Conservation (phyloP, 257 asterid genomes). For the Cordia subcordata region DNA sequence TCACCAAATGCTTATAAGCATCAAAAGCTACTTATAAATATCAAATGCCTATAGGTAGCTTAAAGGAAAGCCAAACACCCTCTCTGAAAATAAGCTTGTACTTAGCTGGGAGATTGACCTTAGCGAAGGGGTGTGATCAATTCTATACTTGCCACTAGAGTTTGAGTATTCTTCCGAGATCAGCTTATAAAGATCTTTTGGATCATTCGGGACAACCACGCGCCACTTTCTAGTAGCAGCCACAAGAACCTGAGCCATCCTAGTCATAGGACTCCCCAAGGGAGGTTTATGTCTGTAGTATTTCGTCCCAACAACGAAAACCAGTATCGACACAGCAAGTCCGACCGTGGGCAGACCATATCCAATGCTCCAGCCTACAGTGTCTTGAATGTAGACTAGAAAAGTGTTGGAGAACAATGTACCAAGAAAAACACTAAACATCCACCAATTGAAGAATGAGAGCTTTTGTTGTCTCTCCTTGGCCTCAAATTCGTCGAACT, state of each 20-base stretch:
- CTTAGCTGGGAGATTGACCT: slow-evolving; percentile 23
- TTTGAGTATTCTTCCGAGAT: slow-evolving; percentile 37
- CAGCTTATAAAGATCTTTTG: slow-evolving; percentile 47
- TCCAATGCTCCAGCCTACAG: slow-evolving; percentile 50
- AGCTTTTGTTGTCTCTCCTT: slow-evolving; percentile 54
- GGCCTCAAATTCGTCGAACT: slow-evolving; percentile 55
- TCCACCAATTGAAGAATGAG: slow-evolving; percentile 80
- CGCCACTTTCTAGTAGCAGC: slow-evolving; percentile 45
- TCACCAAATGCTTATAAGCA: too few relatives aligned
- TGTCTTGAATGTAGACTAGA: slow-evolving; percentile 54
- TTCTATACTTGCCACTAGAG: slow-evolving; percentile 28
- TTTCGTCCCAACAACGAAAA: slow-evolving; percentile 47
- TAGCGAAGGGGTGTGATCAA: slow-evolving; percentile 46
- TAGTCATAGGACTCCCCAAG: slow-evolving; percentile 49
- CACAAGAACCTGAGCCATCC: slow-evolving; percentile 56
- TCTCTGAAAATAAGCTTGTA: too few relatives aligned
- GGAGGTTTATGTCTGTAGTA: slow-evolving; percentile 50
- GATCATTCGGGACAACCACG: slow-evolving; percentile 41
- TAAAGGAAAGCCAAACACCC: too few relatives aligned
- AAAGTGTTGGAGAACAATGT: slow-evolving; percentile 55
- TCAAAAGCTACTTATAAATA: too few relatives aligned
- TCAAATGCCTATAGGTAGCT: too few relatives aligned
- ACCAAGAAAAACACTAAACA: slow-evolving; percentile 63
- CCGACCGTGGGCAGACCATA: slow-evolving; percentile 51
- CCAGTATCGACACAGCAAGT: slow-evolving; percentile 37